phyloP scores from a whole-genome alignment of 1,284 basidiomycete genomes.

The Mycosarcoma mackinlayi region DNA sequence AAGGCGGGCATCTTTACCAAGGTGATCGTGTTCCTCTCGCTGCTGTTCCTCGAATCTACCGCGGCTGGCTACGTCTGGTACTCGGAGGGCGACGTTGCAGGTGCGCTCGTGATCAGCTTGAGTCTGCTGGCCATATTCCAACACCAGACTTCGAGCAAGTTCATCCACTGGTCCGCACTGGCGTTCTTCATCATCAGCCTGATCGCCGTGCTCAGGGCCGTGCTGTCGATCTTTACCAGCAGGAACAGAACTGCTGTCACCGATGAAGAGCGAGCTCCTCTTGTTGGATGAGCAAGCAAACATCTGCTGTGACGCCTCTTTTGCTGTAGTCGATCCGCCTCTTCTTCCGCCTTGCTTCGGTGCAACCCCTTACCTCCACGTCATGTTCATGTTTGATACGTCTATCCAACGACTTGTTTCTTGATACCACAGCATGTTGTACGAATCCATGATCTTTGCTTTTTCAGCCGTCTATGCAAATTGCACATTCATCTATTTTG shows the following conservation, averaged over 20 bases:
- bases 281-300: conserved; percentile 69
- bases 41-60: conserved; percentile 93
- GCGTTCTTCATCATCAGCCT: conserved; percentile 86
- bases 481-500: too few species aligned
- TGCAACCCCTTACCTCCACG: too few species aligned
- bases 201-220: conserved; percentile 84
- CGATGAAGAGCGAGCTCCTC: conserved; percentile 87
- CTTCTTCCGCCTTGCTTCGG: too few species aligned
- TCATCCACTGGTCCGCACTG: conserved; percentile 89
- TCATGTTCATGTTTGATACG: too few species aligned
- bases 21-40: conserved; percentile 88
- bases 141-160: conserved; percentile 71
- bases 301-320: too few species aligned
- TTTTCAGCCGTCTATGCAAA: too few species aligned
- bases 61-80: conserved; percentile 86
- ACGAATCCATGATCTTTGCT: too few species aligned
- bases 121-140: conserved; percentile 72
- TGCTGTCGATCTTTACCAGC: conserved; percentile 72
- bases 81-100: conserved; percentile 88
- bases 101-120: conserved; percentile 85
- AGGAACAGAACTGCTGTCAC: conserved; percentile 70
- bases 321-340: too few species aligned
- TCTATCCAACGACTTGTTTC: too few species aligned
- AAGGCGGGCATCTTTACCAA: conserved; percentile 88
- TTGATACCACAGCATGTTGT: too few species aligned